Evolutionary conservation across 108 stramenopile genomes (phyloP).

Genomic region (Nitzschia inconspicua): DNA sequence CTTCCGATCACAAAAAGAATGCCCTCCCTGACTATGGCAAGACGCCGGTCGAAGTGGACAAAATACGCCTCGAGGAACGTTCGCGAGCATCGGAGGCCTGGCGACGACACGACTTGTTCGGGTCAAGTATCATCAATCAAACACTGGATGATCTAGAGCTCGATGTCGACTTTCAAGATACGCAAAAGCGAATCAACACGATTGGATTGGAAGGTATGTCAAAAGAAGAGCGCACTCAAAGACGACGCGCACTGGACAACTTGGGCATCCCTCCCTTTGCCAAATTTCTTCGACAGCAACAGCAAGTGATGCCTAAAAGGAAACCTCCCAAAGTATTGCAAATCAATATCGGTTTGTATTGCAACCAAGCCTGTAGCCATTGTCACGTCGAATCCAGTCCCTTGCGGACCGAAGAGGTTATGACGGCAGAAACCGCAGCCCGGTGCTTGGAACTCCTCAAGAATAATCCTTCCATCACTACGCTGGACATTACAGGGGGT

Average conservation of each 20-base stretch:
- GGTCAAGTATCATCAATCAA: conserved; percentile 58
- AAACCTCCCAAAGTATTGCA: conserved; percentile 71
- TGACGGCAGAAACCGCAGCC: conserved; percentile 86
- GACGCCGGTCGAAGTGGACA: conserved; percentile 52
- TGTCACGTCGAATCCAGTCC: conserved; percentile 97
- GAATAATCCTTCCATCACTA: conserved; percentile 75
- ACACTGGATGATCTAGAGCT: conserved; percentile 61
- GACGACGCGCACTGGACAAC: conserved; percentile 84
- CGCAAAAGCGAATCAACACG: conserved; percentile 39
- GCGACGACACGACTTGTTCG: conserved; percentile 63
- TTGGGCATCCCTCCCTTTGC: conserved; percentile 82
- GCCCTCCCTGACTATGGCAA: conserved; percentile 49
- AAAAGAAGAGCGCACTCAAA: conserved; percentile 81
- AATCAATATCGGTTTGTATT: conserved; percentile 97
- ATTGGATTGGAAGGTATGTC: conserved; percentile 57
- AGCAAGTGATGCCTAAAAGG: conserved; percentile 17
- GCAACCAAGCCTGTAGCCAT: conserved; percentile 94
- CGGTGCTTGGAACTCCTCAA: conserved; percentile 79
- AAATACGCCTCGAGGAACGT: conserved; percentile 13
- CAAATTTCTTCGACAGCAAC: conserved; percentile 48
- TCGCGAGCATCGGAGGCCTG: conserved; percentile 13
- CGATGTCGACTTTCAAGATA: conserved; percentile 70
- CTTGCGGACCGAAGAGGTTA: conserved; percentile 79
- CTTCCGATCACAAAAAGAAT: too few relatives aligned
- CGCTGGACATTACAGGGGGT: conserved; percentile 95